phyloP scores from a whole-genome alignment of 176 grass and related monocot genomes.

The Aegilops speltoides region DNA sequence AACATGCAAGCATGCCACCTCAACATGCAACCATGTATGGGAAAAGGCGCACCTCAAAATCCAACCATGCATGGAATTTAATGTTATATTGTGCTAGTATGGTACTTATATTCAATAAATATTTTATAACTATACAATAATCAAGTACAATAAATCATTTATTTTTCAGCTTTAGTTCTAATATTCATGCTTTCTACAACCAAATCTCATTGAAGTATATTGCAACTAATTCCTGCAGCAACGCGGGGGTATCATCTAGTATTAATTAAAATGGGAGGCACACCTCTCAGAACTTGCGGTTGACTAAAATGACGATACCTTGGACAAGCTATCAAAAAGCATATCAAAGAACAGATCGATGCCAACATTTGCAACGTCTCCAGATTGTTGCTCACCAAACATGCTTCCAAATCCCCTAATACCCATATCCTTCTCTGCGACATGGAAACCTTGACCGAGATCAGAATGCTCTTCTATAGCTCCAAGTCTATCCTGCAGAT shows the following conservation, averaged over 20 bases:
- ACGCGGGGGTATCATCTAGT: not conserved
- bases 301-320: slow-evolving; percentile 50
- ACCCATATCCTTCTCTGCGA: slow-evolving; percentile 96
- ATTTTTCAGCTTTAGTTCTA: not conserved
- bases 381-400: slow-evolving; percentile 97
- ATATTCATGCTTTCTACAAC: not conserved
- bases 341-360: slow-evolving; percentile 98
- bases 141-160: not conserved
- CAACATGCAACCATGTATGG: not conserved
- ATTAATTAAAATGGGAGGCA: not conserved
- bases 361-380: slow-evolving; percentile 96
- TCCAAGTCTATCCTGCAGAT: slow-evolving; percentile 76
- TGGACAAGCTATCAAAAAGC: slow-evolving; percentile 95
- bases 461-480: slow-evolving; percentile 89
- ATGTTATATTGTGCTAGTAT: not conserved
- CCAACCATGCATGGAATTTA: not conserved
- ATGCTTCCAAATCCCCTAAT: slow-evolving; percentile 94
- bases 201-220: not conserved
- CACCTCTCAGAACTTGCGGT: slow-evolving; percentile 10
- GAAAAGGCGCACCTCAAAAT: not conserved
- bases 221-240: too few species aligned
- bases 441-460: slow-evolving; percentile 92
- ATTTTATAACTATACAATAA: not conserved
- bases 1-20: not conserved
- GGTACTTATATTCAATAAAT: not conserved